Conservation (phyloP, 768 basidiomycete species). For the Amanita pallidorosea region DNA sequence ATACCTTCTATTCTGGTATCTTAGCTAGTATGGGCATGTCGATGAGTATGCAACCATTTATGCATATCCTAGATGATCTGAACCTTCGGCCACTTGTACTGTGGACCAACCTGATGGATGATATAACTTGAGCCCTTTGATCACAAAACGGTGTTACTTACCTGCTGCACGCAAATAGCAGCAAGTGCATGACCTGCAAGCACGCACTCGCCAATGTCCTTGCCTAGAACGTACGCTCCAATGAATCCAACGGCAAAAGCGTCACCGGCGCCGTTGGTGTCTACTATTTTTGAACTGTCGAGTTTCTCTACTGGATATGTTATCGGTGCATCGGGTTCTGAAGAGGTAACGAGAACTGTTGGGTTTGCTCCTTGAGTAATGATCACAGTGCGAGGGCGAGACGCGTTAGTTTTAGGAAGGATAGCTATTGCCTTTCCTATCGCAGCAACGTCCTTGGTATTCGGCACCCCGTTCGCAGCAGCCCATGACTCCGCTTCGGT, state of each 20-base stretch:
- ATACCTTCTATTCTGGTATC: constrained; percentile 53
- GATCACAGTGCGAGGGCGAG: constrained; percentile 71
- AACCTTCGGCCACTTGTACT: constrained; percentile 44
- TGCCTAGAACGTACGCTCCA: constrained; percentile 74
- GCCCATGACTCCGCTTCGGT: constrained; percentile 87
- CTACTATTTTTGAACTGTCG: constrained; percentile 61
- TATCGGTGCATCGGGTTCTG: constrained; percentile 43
- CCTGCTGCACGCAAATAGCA: constrained; percentile 75
- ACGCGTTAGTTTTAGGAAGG: constrained; percentile 63
- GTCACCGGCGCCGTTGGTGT: constrained; percentile 98
- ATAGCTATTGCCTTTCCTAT: constrained; percentile 72
- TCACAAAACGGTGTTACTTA: constrained; percentile 17
- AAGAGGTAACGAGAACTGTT: constrained; percentile 65
- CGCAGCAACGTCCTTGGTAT: constrained; percentile 50
- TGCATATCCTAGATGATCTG: constrained; percentile 19
- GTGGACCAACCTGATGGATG: constrained; percentile 32
- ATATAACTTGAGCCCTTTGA: background rate
- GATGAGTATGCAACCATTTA: background rate
- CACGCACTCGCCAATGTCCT: constrained; percentile 64
- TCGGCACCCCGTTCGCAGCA: constrained; percentile 53
- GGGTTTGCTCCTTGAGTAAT: constrained; percentile 84
- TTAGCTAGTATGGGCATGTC: constrained; percentile 16
- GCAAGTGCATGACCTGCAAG: constrained; percentile 83
- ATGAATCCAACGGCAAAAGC: constrained; percentile 96
- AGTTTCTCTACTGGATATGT: constrained; percentile 49